Conservation (phyloP, 148 eudicot species). For the Nepenthes gracilis region DNA sequence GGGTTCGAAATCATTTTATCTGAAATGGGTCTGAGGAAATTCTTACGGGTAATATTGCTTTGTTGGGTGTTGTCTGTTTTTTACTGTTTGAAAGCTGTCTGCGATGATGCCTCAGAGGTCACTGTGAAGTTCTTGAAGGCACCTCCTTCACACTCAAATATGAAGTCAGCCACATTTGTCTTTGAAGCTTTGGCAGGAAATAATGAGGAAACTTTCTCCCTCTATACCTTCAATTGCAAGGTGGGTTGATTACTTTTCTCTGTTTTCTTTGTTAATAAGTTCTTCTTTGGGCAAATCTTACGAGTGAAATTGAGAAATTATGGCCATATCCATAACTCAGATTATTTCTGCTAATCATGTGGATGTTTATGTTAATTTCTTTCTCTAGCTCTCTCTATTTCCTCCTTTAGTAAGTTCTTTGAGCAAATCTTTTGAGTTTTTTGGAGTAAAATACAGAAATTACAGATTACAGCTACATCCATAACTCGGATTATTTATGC, state of each 20-base stretch:
- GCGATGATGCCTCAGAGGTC: slow-evolving; percentile 35
- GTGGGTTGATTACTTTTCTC: slow-evolving; percentile 22
- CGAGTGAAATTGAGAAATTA: too few relatives aligned
- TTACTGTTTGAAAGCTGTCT: slow-evolving; percentile 17
- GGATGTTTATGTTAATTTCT: too few relatives aligned
- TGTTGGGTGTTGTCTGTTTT: slow-evolving; percentile 42
- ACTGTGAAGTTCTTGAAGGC: slow-evolving; percentile 46
- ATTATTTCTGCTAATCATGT: too few relatives aligned
- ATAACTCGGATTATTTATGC: too few relatives aligned
- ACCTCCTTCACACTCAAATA: slow-evolving; percentile 46
- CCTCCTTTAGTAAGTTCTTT: too few relatives aligned
- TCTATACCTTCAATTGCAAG: slow-evolving; percentile 66
- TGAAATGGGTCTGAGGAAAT: slow-evolving; percentile 35
- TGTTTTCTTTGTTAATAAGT: neutral
- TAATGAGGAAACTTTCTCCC: slow-evolving; percentile 23
- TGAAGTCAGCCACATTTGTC: slow-evolving; percentile 44
- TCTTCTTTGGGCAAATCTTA: neutral
- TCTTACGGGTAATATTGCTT: slow-evolving; percentile 25
- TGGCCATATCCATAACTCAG: too few relatives aligned
- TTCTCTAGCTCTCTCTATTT: too few relatives aligned
- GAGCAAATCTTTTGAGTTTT: too few relatives aligned
- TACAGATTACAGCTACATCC: too few relatives aligned
- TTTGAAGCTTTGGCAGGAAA: slow-evolving; percentile 45
- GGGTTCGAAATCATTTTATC: neutral
- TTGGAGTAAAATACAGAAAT: too few relatives aligned